phyloP scores from a whole-genome alignment of 371 early-diverging fungal species.

The Mortierella polycephala region DNA sequence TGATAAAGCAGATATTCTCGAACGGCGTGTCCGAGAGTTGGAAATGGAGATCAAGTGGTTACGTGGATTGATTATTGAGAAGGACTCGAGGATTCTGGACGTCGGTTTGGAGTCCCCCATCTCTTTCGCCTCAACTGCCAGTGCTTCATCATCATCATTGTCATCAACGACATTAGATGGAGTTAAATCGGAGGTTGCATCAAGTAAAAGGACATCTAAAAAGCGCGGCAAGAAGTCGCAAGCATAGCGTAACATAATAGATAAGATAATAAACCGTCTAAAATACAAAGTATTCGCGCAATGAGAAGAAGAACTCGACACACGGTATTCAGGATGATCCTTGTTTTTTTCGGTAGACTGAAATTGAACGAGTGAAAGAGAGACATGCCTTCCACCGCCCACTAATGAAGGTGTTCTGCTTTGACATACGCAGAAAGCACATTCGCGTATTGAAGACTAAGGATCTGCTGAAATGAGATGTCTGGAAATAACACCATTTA shows the following conservation, averaged over 20 bases:
- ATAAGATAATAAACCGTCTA: conserved; percentile 4
- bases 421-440: too few relatives aligned
- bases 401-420: too few relatives aligned
- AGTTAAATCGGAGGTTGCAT: conserved; percentile 8
- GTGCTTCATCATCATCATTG: background rate
- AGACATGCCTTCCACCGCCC: too few relatives aligned
- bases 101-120: conserved; percentile 5
- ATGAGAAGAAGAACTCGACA: too few relatives aligned
- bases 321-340: too few relatives aligned
- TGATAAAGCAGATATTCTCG: conserved; percentile 76
- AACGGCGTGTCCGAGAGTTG: conserved; percentile 79
- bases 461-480: too few relatives aligned
- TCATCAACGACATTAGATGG: background rate
- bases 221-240: conserved; percentile 34
- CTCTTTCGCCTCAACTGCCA: background rate
- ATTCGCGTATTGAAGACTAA: too few relatives aligned
- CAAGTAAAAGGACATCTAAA: conserved; percentile 1
- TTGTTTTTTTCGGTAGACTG: too few relatives aligned
- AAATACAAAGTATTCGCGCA: background rate
- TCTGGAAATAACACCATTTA: too few relatives aligned
- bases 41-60: conserved; percentile 94
- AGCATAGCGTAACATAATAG: conserved; percentile 12
- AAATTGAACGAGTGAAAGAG: too few relatives aligned
- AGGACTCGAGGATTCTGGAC: conserved; percentile 65
- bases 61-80: conserved; percentile 84